These are phyloP conservation scores for Leptographium procerum DNA, from an alignment of 2,329 filamentous ascomycete species.

Conservation along the genomic window DNA sequence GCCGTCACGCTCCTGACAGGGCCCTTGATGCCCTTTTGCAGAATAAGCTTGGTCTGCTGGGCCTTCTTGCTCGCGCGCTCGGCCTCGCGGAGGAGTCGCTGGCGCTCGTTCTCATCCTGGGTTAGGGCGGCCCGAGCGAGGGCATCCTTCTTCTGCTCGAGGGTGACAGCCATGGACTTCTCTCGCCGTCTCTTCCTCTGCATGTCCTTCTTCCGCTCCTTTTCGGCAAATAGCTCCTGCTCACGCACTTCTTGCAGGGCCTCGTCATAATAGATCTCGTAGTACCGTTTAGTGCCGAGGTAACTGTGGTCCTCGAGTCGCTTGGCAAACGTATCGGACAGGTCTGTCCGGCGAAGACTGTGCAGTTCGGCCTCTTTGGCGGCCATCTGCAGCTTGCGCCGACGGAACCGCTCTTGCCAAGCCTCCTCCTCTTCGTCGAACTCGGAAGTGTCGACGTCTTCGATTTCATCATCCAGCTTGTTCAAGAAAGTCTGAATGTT, in stretches of 20 bases:
- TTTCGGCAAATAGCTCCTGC: slow-evolving; percentile 84
- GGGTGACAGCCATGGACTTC: slow-evolving; percentile 87
- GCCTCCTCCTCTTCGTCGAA: slow-evolving; percentile 31
- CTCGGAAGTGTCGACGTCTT: slow-evolving; percentile 32
- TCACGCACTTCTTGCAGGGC: slow-evolving; percentile 81
- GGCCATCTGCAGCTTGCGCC: slow-evolving; percentile 58
- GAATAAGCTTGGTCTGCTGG: slow-evolving; percentile 74
- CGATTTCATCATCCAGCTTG: slow-evolving; percentile 26
- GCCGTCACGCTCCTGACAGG: slow-evolving; percentile 56
- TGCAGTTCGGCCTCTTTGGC: slow-evolving; percentile 47
- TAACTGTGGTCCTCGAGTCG: slow-evolving; percentile 59
- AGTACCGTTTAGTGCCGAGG: slow-evolving; percentile 64
- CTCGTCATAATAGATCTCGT: slow-evolving; percentile 64
- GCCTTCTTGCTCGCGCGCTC: slow-evolving; percentile 89
- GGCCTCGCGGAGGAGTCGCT: slow-evolving; percentile 72
- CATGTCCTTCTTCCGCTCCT: slow-evolving; percentile 99
- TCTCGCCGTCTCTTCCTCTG: slow-evolving; percentile 91
- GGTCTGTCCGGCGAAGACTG: slow-evolving; percentile 51
- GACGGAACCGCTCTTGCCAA: slow-evolving; percentile 47
- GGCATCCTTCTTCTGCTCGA: slow-evolving; percentile 79
- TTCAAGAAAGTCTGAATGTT: slow-evolving; percentile 57
- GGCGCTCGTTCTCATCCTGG: slow-evolving; percentile 70
- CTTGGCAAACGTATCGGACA: slow-evolving; percentile 42
- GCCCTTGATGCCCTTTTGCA: slow-evolving; percentile 78
- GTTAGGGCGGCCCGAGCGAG: slow-evolving; percentile 67